Conservation (phyloP, 2,329 filamentous ascomycete species). For the Cytospora chrysosperma region DNA sequence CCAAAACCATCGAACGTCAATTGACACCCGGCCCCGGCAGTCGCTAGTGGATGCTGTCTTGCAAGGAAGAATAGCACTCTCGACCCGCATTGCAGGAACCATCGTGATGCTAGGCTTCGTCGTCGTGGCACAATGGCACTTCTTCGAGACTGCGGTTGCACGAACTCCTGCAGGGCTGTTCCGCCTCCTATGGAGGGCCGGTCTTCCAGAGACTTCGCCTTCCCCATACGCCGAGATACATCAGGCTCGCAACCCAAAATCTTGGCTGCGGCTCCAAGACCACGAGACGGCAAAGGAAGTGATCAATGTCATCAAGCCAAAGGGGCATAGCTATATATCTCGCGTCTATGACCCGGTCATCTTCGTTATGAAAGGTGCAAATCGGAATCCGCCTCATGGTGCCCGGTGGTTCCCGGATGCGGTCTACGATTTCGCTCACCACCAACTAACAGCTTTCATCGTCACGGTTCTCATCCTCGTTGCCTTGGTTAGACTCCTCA, state of each 20-base stretch:
- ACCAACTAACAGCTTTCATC: conserved; percentile 59
- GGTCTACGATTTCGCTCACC: conserved; percentile 66
- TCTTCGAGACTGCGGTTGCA: conserved; percentile 52
- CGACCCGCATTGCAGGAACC: conserved; percentile 73
- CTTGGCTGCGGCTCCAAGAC: conserved; percentile 76
- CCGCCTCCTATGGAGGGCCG: conserved; percentile 35
- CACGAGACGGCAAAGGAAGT: conserved; percentile 76
- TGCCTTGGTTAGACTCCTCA: conserved; percentile 65
- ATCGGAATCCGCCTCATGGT: conserved; percentile 57
- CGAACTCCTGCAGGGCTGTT: conserved; percentile 12
- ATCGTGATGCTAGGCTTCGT: conserved; percentile 72
- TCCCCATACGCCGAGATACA: conserved; percentile 61
- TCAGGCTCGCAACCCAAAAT: conserved; percentile 71
- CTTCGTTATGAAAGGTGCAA: conserved; percentile 67
- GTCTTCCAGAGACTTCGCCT: conserved; percentile 30
- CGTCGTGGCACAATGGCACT: conserved; percentile 73
- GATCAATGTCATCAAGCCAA: conserved; percentile 72
- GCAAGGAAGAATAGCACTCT: conserved; percentile 64
- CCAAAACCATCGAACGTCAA: conserved; percentile 35
- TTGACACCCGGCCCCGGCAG: conserved; percentile 35
- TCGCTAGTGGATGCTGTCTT: conserved; percentile 63
- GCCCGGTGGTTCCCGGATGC: conserved; percentile 54
- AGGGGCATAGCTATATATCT: conserved; percentile 69
- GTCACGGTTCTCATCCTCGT: conserved; percentile 62
- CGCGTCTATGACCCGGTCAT: conserved; percentile 73